Evolutionary conservation across 2,329 filamentous ascomycete genomes (phyloP).

Genomic region (Curvularia spicifera): DNA sequence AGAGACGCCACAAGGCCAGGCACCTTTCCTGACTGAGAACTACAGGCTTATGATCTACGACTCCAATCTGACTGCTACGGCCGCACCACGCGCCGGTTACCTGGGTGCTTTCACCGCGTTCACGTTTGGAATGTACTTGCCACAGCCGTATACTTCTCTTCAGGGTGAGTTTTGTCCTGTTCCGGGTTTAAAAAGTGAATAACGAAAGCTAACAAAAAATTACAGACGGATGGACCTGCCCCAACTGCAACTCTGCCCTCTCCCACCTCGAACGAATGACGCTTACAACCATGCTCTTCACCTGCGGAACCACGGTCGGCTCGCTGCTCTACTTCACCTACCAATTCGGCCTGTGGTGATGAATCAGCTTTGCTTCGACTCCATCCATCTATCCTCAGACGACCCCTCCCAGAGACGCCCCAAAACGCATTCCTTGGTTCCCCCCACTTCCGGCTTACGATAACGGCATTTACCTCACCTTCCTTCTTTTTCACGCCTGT

Average conservation of each 20-base stretch:
- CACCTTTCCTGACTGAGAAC: conserved; percentile 62
- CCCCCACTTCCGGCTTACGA: conserved; percentile 11
- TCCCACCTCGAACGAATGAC: conserved; percentile 62
- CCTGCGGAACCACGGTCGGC: conserved; percentile 62
- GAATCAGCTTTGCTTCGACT: background rate
- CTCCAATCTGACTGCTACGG: conserved; percentile 58
- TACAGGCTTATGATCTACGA: conserved; percentile 71
- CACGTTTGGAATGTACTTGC: conserved; percentile 68
- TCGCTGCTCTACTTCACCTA: conserved; percentile 63
- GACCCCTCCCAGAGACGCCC: background rate
- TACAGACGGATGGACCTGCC: conserved; percentile 59
- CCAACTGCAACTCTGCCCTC: conserved; percentile 62
- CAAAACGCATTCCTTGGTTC: background rate
- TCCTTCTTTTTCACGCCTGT: conserved; percentile 30
- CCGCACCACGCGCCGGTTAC: conserved; percentile 61
- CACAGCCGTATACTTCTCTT: conserved; percentile 59
- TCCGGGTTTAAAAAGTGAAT: background rate
- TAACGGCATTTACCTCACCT: conserved; percentile 25
- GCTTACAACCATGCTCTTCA: conserved; percentile 62
- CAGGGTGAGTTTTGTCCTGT: conserved; percentile 50
- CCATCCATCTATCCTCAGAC: too few species aligned
- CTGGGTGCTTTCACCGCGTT: conserved; percentile 60
- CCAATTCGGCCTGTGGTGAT: conserved; percentile 52
- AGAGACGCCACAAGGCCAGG: conserved; percentile 29
- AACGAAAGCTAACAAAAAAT: conserved; percentile 15